phyloP scores from a whole-genome alignment of 495 filamentous ascomycete species.

The Amniculicola lignicola region DNA sequence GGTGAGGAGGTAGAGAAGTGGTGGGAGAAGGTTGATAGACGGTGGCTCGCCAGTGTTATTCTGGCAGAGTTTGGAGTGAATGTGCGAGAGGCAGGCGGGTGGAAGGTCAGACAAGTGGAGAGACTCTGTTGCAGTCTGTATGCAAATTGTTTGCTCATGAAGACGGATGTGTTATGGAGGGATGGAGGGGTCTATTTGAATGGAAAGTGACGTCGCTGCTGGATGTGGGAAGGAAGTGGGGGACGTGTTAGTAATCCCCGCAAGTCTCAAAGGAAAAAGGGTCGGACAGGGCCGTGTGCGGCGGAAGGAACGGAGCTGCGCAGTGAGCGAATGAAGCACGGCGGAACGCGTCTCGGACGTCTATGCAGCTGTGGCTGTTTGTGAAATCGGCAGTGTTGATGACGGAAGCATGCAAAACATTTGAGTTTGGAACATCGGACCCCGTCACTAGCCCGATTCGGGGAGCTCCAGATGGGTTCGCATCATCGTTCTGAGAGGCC shows the following conservation, averaged over 20 bases:
- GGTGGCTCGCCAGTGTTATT: slow-evolving; percentile 29
- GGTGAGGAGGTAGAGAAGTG: slow-evolving; percentile 43
- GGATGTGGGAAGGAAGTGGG: neutral
- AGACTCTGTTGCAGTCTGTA: slow-evolving; percentile 20
- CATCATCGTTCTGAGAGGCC: too few species aligned
- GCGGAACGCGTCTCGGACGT: neutral
- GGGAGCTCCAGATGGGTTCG: too few species aligned
- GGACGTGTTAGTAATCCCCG: too few species aligned
- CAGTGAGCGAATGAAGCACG: too few species aligned
- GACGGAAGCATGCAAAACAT: neutral
- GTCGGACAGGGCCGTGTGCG: too few species aligned
- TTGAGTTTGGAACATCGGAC: too few species aligned
- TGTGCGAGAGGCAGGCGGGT: neutral
- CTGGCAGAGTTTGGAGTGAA: slow-evolving; percentile 2
- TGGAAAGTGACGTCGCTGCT: neutral
- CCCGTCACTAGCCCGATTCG: too few species aligned
- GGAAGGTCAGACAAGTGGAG: neutral
- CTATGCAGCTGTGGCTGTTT: neutral
- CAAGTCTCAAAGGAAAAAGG: too few species aligned
- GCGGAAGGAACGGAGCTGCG: too few species aligned
- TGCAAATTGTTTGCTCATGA: slow-evolving; percentile 24
- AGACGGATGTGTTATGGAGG: slow-evolving; percentile 5
- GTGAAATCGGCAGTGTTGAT: neutral
- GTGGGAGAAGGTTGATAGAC: slow-evolving; percentile 41
- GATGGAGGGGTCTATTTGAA: neutral